phyloP scores from a whole-genome alignment of 176 grass and related monocot species.

The Dendrocalamus sinicus region DNA sequence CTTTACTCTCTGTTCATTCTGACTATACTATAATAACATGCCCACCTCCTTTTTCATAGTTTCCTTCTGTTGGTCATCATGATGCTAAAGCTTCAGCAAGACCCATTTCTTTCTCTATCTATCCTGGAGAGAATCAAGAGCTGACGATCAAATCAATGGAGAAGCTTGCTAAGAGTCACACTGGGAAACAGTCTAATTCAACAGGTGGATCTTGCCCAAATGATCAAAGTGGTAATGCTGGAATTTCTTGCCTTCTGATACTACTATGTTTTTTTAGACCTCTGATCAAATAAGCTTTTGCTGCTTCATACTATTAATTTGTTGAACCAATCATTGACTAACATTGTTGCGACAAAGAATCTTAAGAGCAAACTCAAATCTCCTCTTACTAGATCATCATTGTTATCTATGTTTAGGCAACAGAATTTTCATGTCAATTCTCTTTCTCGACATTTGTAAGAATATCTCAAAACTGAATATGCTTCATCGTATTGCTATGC shows the following conservation, averaged over 20 bases:
- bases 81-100: constrained; percentile 31
- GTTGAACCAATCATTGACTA: not conserved
- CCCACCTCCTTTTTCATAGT: not conserved
- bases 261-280: not conserved
- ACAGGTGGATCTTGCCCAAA: constrained; percentile 16
- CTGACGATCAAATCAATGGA: constrained; percentile 44
- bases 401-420: not conserved
- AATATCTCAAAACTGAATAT: constrained; percentile 5
- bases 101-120: constrained; percentile 40
- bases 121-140: constrained; percentile 49
- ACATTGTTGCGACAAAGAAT: not conserved
- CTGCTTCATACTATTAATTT: not conserved
- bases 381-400: not conserved
- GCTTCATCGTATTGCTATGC: not conserved
- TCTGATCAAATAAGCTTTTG: not conserved
- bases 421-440: not conserved
- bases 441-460: not conserved
- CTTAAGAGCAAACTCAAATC: not conserved
- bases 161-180: constrained; percentile 18
- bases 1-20: constrained; percentile 7
- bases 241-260: constrained; percentile 2
- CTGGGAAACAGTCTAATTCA: not conserved
- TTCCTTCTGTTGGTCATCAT: constrained; percentile 2
- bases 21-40: constrained; percentile 11
- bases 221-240: constrained; percentile 26